A percentile compares a stretch with the other conserved stretches of the same genome.
Evolutionary conservation across 2,329 filamentous ascomycete species (phyloP).

Genomic region (Neospermospora avenae): DNA sequence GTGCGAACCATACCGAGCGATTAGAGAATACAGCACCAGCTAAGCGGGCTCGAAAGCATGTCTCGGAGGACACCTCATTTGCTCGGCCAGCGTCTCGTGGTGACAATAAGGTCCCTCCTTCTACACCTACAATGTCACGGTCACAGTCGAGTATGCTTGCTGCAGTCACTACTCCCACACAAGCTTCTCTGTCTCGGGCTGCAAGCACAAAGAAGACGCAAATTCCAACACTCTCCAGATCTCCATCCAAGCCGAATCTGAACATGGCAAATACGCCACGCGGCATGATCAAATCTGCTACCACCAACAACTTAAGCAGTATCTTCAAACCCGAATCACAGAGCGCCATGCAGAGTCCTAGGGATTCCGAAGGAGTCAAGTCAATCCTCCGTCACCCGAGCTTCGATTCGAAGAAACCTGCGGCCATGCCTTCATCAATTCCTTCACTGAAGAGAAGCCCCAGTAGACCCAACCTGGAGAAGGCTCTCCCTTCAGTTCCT

Average conservation of each 20-base stretch:
- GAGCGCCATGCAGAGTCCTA: constrained; percentile 25
- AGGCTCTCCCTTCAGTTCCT: constrained; percentile 49
- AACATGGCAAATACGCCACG: constrained; percentile 37
- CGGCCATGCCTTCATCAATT: constrained; percentile 21
- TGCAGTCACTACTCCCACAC: constrained; percentile 73
- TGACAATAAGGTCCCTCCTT: constrained; percentile 42
- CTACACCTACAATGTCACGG: constrained; percentile 42
- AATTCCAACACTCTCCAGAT: constrained; percentile 47
- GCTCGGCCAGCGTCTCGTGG: constrained; percentile 57
- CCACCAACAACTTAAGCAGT: constrained; percentile 43
- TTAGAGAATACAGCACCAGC: constrained; percentile 41
- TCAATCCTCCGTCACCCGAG: constrained; percentile 49
- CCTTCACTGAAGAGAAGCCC: constrained; percentile 34
- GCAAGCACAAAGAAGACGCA: constrained; percentile 51
- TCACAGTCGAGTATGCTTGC: constrained; percentile 46
- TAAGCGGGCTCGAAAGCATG: constrained; percentile 69
- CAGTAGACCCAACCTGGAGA: constrained; percentile 52
- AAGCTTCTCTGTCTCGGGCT: constrained; percentile 64
- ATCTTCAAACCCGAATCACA: constrained; percentile 32
- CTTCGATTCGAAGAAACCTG: constrained; percentile 25
- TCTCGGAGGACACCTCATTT: constrained; percentile 67
- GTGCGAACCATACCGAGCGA: constrained; percentile 16
- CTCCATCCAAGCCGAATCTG: constrained; percentile 49
- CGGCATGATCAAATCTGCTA: constrained; percentile 53
- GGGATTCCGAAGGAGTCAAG: constrained; percentile 48